A percentile compares a stretch with the other conserved stretches of the same genome.
Evolutionary conservation across 179 eudicot species (phyloP).

Genomic region (Carnegiea gigantea): DNA sequence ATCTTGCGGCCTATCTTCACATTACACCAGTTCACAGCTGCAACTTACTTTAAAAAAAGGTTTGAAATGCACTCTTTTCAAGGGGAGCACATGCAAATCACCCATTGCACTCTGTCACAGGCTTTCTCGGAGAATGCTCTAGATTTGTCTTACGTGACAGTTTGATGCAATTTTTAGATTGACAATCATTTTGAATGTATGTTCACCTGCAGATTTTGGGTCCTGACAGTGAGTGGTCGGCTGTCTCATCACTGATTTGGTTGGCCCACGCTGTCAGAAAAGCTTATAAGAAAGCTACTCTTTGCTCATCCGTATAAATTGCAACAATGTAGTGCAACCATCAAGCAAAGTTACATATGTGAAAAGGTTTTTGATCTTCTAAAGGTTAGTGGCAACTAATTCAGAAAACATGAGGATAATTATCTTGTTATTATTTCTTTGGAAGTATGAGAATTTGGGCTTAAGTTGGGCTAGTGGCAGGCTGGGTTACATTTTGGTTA

Average conservation of each 20-base stretch:
- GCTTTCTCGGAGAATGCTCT: neutral
- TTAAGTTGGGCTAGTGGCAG: neutral
- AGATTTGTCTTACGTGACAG: neutral
- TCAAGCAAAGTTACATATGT: constrained; percentile 89
- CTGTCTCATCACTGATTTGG: constrained; percentile 11
- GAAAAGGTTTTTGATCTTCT: constrained; percentile 96
- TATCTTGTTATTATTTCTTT: neutral
- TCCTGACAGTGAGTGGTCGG: constrained; percentile 9
- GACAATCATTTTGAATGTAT: neutral
- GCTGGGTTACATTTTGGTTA: neutral
- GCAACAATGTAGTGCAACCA: constrained; percentile 88
- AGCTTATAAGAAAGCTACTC: constrained; percentile 16
- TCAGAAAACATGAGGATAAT: neutral
- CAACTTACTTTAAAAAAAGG: neutral
- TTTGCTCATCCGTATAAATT: constrained; percentile 94
- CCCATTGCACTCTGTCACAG: neutral
- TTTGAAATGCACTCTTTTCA: constrained; percentile 1
- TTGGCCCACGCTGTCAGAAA: constrained; percentile 4
- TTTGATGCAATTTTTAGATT: neutral
- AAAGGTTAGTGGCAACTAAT: constrained; percentile 47
- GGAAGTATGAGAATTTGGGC: neutral
- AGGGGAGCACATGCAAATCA: neutral
- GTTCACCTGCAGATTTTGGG: constrained; percentile 17
- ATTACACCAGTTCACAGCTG: neutral
- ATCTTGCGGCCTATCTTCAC: neutral